phyloP scores from a whole-genome alignment of 1,139 yeast species.

The Taiozyma sp. region DNA sequence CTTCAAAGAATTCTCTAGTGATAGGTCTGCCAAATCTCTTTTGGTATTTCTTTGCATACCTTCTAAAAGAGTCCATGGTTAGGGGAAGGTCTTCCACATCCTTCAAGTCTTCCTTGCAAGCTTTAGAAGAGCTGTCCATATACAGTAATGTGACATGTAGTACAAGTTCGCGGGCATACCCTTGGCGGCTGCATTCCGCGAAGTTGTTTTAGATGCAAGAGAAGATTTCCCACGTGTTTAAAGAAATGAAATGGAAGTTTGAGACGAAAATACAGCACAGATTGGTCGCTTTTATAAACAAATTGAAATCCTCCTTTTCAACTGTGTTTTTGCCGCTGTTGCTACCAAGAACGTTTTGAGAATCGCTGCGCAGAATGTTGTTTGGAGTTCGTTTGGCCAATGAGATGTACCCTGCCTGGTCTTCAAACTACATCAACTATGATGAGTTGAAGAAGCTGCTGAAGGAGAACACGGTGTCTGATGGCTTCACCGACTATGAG shows the following conservation, averaged over 20 bases:
- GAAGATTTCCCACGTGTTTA: not conserved
- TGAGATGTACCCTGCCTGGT: conserved; percentile 90
- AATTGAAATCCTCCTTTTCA: not conserved
- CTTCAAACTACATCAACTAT: conserved; percentile 73
- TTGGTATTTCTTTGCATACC: no score
- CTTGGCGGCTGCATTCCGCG: not conserved
- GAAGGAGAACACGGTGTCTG: conserved; percentile 67
- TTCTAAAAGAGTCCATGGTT: no score
- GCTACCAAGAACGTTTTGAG: not conserved
- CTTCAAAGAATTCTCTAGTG: no score
- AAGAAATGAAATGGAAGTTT: no score
- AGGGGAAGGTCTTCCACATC: no score
- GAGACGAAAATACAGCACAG: not conserved
- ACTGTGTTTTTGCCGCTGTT: not conserved
- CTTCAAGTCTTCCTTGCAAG: no score
- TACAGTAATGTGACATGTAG: not conserved
- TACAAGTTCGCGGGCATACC: not conserved
- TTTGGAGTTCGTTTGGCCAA: conserved; percentile 80
- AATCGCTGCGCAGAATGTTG: conserved; percentile 44
- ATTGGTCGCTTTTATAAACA: not conserved
- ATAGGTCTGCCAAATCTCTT: no score
- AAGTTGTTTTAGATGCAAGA: no score
- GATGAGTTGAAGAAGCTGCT: conserved; percentile 74
- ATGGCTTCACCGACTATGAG: conserved; percentile 70
- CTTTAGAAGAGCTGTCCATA: no score